Evolutionary conservation across 257 asterid species (phyloP), one percentile per base, ranked within the genome.

Genomic region (Nicotiana tabacum): DNA sequence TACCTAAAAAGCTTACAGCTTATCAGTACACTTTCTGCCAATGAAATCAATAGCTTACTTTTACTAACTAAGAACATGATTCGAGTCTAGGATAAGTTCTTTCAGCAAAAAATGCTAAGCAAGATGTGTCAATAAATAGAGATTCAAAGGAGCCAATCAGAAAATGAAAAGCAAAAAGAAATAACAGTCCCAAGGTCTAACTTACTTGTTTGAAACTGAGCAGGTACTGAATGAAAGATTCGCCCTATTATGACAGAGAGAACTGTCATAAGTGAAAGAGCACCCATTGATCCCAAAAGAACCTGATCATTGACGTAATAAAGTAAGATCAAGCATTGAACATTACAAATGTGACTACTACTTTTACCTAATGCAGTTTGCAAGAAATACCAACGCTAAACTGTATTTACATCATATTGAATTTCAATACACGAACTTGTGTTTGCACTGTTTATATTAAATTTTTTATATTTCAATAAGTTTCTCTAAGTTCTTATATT

Each of bases 121-220:
- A 56, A 18, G 17, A n/a, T 48, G 24, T 51, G n/a, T n/a, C 35
- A 60, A 21, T 8, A n/a, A 4, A 27, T 6, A 65, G 13, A 61
- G 83, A 79, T 79, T 27, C 35, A 17, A 79, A 62, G 13, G 18
- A 58, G 43, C 43, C 62, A 27, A 74, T 74, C 43, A 13, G 62
- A 6, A 74, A 27, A 74, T 43, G 13, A 74, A 74, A 12, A 29
- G 6, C 29, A 6, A 51, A 74, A 81, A 37, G 66, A 79, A 32
- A 77, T 53, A 4, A 65, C 77, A 69, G 48, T 56, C 18, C 78
- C 17, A 61, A 77, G 46, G 7, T 55, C 39, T 11, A 66, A 87
- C 98, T 90, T 89, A 96, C 99, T 96, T 84, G 99, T 96, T 89
- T 94, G 98, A 89, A 96, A 96, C 81, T 93, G 99, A 87, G 98